Evolutionary conservation across 176 grass and related monocot genomes (phyloP).

Genomic region (Aegilops sharonensis): DNA sequence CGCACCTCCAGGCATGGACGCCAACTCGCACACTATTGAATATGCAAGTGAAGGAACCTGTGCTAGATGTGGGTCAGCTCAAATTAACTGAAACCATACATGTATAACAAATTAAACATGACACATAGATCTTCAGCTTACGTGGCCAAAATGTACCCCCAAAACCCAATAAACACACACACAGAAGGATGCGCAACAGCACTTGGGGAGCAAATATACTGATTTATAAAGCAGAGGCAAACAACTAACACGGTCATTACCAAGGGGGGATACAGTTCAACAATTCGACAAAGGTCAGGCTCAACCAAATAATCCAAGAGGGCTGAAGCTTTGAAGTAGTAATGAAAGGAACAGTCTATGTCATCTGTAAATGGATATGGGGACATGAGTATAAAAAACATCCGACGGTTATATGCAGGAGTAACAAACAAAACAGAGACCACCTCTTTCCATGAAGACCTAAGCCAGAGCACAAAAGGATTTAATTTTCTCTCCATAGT

Average conservation of each 20-base stretch:
- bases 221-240: not conserved
- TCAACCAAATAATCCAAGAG: conserved; percentile 62
- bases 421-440: too few species aligned
- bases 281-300: conserved; percentile 55
- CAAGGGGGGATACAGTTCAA: conserved; percentile 71
- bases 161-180: too few species aligned
- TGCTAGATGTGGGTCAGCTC: too few species aligned
- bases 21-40: conserved; percentile 61
- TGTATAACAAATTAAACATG: too few species aligned
- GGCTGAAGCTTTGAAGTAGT: conserved; percentile 45
- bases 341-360: conserved; percentile 52
- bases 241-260: not conserved
- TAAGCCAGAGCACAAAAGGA: too few species aligned
- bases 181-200: not conserved
- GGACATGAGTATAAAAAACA: too few species aligned
- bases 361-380: conserved; percentile 40
- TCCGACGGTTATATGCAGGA: not conserved
- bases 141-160: too few species aligned
- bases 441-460: too few species aligned
- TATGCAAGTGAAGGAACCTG: conserved; percentile 9
- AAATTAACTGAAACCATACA: too few species aligned
- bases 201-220: not conserved
- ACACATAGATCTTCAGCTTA: too few species aligned
- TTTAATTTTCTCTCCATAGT: too few species aligned
- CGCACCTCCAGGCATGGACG: conserved; percentile 11